Percentiles rank a stretch among this genome's conserved stretches.
phyloP scores from a whole-genome alignment of 2,329 filamentous ascomycete species.

The Hirsutella minnesotensis region DNA sequence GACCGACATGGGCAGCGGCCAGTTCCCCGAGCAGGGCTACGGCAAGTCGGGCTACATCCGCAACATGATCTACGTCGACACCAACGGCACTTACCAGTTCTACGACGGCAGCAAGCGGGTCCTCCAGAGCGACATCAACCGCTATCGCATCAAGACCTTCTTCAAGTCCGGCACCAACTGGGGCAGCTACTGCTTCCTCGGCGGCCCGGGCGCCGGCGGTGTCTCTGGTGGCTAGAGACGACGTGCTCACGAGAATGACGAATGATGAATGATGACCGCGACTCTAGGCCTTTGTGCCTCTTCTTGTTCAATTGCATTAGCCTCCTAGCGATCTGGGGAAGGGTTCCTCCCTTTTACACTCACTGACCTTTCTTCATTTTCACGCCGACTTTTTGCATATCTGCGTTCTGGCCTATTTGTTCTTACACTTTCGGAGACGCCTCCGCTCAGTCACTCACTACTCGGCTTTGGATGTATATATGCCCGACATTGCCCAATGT shows the following conservation, averaged over 20 bases:
- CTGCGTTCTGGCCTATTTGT: too few species aligned
- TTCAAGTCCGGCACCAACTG: constrained; percentile 8
- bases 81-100: neutral
- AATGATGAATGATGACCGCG: too few species aligned
- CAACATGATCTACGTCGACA: constrained; percentile 8
- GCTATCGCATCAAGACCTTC: constrained; percentile 6
- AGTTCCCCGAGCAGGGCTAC: constrained; percentile 9
- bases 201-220: constrained; percentile 10
- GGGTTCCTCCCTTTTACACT: too few species aligned
- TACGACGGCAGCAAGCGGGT: constrained; percentile 4
- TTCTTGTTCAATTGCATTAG: too few species aligned
- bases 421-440: too few species aligned
- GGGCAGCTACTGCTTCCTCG: constrained; percentile 9
- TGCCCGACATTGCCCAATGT: too few species aligned
- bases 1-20: constrained; percentile 12
- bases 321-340: too few species aligned
- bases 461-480: too few species aligned
- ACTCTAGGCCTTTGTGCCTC: too few species aligned
- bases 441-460: too few species aligned
- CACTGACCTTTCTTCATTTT: too few species aligned
- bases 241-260: neutral
- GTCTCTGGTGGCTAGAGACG: constrained; percentile 7
- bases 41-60: constrained; percentile 8
- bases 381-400: too few species aligned
- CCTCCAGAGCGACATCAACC: constrained; percentile 6